Conservation (phyloP, 768 basidiomycete species). For the Amanita molliuscula region DNA sequence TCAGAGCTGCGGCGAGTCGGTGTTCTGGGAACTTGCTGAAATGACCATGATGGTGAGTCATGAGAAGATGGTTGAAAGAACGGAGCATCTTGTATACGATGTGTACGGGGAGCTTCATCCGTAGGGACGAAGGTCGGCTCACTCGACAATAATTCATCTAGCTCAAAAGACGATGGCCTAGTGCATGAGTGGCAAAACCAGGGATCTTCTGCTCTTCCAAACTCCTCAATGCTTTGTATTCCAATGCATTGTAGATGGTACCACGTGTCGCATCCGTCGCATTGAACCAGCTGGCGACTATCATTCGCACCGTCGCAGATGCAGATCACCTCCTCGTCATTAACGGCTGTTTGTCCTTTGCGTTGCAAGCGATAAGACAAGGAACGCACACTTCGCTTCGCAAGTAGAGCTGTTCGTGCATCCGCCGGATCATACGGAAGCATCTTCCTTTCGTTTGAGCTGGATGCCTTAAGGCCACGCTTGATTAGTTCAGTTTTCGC, state of each 20-base stretch:
- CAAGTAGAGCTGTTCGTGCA: slow-evolving; percentile 61
- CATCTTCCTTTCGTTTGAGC: slow-evolving; percentile 18
- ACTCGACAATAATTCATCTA: slow-evolving; percentile 18
- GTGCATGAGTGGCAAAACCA: slow-evolving; percentile 65
- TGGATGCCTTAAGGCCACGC: slow-evolving; percentile 22
- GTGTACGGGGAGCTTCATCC: slow-evolving; percentile 36
- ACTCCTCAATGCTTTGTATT: slow-evolving; percentile 47
- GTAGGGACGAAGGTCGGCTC: slow-evolving; percentile 68
- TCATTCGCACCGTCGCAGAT: slow-evolving; percentile 60
- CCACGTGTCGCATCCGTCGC: slow-evolving; percentile 73
- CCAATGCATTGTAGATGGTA: slow-evolving; percentile 78
- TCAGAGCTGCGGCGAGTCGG: slow-evolving; percentile 35
- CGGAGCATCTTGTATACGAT: slow-evolving; percentile 39
- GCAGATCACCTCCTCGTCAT: slow-evolving; percentile 43
- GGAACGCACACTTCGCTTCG: slow-evolving; percentile 59
- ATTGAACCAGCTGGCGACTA: slow-evolving; percentile 72
- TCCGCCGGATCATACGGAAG: slow-evolving; percentile 67
- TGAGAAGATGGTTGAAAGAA: slow-evolving; percentile 50
- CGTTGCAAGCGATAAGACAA: slow-evolving; percentile 44
- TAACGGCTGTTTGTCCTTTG: slow-evolving; percentile 16
- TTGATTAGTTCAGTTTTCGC: slow-evolving; percentile 9
- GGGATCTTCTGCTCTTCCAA: slow-evolving; percentile 69
- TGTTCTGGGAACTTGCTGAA: slow-evolving; percentile 35
- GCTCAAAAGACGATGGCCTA: slow-evolving; percentile 29
- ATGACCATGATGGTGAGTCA: slow-evolving; percentile 45